Conservation (phyloP, 805 yeast species). For the Candida loeiensis region DNA sequence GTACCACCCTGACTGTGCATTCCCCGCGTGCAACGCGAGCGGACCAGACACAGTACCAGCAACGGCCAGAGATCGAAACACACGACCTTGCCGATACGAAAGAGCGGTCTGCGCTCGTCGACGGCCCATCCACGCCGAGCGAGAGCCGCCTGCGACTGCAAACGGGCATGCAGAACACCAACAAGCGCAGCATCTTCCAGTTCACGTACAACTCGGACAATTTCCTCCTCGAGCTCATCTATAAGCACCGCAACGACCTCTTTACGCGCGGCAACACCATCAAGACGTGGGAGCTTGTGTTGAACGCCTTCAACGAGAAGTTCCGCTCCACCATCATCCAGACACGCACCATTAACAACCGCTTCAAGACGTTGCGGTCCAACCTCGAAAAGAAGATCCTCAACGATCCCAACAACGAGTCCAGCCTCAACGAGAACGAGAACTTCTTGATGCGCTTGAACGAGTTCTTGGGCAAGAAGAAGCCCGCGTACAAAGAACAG, state of each 20-base stretch:
- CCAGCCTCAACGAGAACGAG: slow-evolving; percentile 22
- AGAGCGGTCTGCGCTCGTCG: too few species aligned
- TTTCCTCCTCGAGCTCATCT: slow-evolving; percentile 17
- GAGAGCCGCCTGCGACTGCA: too few species aligned
- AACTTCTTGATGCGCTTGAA: slow-evolving; percentile 18
- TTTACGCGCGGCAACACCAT: slow-evolving; percentile 26
- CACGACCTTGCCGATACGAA: too few species aligned
- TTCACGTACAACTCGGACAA: slow-evolving; percentile 27
- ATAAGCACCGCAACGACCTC: slow-evolving; percentile 18
- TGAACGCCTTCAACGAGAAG: slow-evolving; percentile 19
- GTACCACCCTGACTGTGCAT: background rate
- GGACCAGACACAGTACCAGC: background rate
- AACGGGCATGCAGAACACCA: background rate
- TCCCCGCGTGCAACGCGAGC: background rate
- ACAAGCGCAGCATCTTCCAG: slow-evolving; percentile 15
- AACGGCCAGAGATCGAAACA: too few species aligned
- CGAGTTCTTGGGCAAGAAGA: slow-evolving; percentile 11
- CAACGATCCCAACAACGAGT: slow-evolving; percentile 9
- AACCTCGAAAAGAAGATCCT: slow-evolving; percentile 19
- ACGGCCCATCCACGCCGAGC: background rate
- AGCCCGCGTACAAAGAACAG: background rate
- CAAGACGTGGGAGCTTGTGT: slow-evolving; percentile 25
- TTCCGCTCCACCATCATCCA: slow-evolving; percentile 20
- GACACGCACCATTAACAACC: slow-evolving; percentile 24
- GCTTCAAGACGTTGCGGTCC: slow-evolving; percentile 20